These are phyloP conservation scores for Begonia peltatifolia DNA, from an alignment of 306 rosid genomes.

Conservation along the genomic window DNA sequence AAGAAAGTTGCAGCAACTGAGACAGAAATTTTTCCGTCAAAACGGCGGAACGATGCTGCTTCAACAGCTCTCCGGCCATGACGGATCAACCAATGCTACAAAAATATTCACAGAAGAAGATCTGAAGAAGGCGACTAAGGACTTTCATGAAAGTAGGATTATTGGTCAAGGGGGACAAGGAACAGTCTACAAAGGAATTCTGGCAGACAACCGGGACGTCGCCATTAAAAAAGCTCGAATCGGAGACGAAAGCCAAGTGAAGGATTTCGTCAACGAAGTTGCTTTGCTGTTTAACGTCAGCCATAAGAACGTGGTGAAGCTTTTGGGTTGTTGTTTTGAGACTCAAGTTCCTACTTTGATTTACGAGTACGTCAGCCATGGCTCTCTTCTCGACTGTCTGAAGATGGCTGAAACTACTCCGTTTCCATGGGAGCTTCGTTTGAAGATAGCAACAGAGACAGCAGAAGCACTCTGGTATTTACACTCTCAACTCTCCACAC, in stretches of 20 bases:
- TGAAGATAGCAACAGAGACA: neutral
- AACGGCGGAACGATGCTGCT: neutral
- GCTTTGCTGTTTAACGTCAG: neutral
- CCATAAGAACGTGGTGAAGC: neutral
- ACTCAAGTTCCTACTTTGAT: neutral
- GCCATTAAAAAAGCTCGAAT: neutral
- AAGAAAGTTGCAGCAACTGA: neutral
- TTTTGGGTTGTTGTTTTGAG: neutral
- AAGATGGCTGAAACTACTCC: neutral
- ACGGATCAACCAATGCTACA: neutral
- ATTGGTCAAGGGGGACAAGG: neutral
- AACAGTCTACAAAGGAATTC: neutral
- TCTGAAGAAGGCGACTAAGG: neutral
- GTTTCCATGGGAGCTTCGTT: neutral
- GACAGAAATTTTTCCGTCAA: neutral
- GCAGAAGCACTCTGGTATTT: neutral
- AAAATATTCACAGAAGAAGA: neutral
- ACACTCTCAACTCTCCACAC: neutral
- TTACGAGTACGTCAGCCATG: neutral
- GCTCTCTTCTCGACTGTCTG: neutral
- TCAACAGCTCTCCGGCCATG: neutral
- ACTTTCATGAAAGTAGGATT: neutral
- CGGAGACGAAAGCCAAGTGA: neutral
- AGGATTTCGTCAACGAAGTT: neutral
- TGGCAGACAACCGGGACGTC: neutral